These are phyloP conservation scores for Gillenia trifoliata DNA, from an alignment of 306 rosid genomes.

Conservation along the genomic window DNA sequence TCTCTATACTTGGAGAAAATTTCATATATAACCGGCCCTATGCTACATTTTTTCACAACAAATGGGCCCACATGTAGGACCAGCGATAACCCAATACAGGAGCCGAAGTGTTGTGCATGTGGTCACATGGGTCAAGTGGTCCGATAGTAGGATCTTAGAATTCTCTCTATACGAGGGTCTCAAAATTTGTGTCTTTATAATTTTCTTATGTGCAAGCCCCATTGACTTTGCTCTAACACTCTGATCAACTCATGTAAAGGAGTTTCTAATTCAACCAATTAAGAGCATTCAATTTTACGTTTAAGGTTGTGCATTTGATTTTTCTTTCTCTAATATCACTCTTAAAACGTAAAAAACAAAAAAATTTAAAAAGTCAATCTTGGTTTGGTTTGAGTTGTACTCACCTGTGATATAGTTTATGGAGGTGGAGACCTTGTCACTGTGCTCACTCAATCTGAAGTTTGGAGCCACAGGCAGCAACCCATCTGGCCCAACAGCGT, in stretches of 20 bases:
- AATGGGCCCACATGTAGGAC: no score
- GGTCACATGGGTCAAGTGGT: no score
- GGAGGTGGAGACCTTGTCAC: conserved; percentile 34
- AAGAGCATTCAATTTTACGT: not conserved
- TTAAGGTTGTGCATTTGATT: not conserved
- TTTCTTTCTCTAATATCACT: not conserved
- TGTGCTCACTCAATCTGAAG: conserved; percentile 41
- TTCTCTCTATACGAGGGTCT: no score
- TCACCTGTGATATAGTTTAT: conserved; percentile 57
- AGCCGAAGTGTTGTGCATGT: no score
- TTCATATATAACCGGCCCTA: no score
- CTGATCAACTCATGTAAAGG: not conserved
- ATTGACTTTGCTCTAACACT: not conserved
- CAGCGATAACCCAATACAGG: no score
- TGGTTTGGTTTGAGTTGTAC: conserved; percentile 1
- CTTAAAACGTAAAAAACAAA: no score
- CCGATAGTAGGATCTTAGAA: no score
- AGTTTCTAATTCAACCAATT: not conserved
- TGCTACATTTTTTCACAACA: no score
- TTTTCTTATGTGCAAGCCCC: no score
- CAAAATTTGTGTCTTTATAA: no score
- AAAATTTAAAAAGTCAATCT: not conserved
- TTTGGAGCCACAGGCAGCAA: conserved; percentile 45
- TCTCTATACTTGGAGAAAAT: no score
- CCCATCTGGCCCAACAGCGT: conserved; percentile 45